Evolutionary conservation across 108 stramenopile genomes (phyloP), one percentile per base, ranked within the genome.

Genomic region (Skeletonema grethae): DNA sequence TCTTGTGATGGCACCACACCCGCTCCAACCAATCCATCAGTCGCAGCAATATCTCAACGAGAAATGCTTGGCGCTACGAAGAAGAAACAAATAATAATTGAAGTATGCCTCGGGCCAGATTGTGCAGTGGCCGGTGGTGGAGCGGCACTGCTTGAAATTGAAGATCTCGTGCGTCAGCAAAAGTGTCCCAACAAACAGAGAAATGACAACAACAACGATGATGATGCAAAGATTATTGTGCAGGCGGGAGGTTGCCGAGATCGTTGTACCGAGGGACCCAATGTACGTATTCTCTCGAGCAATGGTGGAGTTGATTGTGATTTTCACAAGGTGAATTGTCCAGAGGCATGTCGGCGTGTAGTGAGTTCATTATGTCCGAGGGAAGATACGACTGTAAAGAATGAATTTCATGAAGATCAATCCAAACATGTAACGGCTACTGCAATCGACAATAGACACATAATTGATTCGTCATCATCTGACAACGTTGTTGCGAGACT

Each of bases 51-150:
- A 57, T 13, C 57, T 30, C 57, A 30, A 20, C 15, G 3, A 28
- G 0, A 29, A 8, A 24, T 20, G 5, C 15, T 46, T n/a, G n/a
- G n/a, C n/a, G 16, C n/a, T 46, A 16, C 20, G 57, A 18, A 15
- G 20, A 30, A 28, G 57, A 28, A 57, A 7, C 15, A 28, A 57
- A 55, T 50, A 22, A 63, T 82, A n/a, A n/a, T n/a, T 25, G 80
- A 82, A 64, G 80, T 82, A 10, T 82, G 80, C 64, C 69, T 61
- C 16, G 80, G 80, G 6, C 60, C 76, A 25, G 76, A 82, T 53
- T 77, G 76, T 60, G 48, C 55, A 18, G 75, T 64, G 13, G 24
- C 53, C 30, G 76, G 76, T 0, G 76, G 82, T 0, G 82, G 82
- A 45, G 61, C 72, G 20, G 76, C 72, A 13, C 50, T 82, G 2